phyloP scores from a whole-genome alignment of 768 basidiomycete genomes.

The Amanita brunnescens region DNA sequence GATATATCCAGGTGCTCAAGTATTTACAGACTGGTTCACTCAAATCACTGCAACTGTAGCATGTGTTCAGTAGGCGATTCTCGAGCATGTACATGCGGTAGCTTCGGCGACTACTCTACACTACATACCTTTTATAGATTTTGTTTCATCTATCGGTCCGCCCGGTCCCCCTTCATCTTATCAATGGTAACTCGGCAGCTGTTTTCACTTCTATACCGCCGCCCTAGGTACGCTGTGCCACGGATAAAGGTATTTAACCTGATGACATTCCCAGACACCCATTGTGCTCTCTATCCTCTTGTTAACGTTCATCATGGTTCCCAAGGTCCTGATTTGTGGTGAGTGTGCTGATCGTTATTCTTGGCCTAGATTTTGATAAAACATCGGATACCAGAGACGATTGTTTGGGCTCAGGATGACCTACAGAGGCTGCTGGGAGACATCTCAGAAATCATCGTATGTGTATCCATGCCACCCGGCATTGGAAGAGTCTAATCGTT shows the following conservation, averaged over 20 bases:
- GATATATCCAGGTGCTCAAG: neutral
- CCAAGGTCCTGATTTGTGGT: slow-evolving; percentile 34
- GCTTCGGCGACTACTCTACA: too few species aligned
- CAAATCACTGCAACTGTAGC: neutral
- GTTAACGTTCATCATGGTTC: slow-evolving; percentile 23
- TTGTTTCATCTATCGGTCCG: too few species aligned
- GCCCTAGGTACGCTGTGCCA: too few species aligned
- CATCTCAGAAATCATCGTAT: slow-evolving; percentile 70
- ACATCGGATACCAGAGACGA: slow-evolving; percentile 36
- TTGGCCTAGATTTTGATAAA: neutral
- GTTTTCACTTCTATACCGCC: too few species aligned
- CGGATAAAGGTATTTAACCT: too few species aligned
- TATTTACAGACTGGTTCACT: neutral
- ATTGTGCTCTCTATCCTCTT: too few species aligned
- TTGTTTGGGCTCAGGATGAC: slow-evolving; percentile 80
- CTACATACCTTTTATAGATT: too few species aligned
- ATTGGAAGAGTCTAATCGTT: neutral
- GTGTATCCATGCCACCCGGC: slow-evolving; percentile 23
- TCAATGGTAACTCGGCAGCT: neutral
- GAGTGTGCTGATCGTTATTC: slow-evolving; percentile 8
- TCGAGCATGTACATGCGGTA: too few species aligned
- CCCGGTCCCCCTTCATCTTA: neutral
- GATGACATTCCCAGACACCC: too few species aligned
- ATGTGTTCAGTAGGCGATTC: neutral
- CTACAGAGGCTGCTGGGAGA: slow-evolving; percentile 52